Base-by-base conservation (phyloP, 2,329 filamentous ascomycete species). In the Aspergillus fructus region DNA sequence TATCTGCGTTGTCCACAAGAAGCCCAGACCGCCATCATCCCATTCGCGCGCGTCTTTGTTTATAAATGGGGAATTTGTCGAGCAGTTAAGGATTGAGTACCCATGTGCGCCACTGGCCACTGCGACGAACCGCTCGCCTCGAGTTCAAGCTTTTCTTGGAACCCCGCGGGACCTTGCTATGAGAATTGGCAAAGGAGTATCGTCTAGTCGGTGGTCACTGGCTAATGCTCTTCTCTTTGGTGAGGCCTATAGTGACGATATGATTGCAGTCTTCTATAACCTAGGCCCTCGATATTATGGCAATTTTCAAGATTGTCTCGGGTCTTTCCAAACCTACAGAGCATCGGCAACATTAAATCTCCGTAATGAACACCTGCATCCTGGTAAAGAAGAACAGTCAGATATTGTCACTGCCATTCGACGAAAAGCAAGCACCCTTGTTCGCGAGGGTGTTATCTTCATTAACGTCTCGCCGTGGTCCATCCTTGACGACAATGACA, bases 241-340 rank as follows among this genome's bases (percentile, higher is more conserved):
- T 57, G 91, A 96, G 58, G 85, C 88, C 0, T 79, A 97, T 37
- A 96, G 91, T 58, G 93, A 97, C 69, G 94, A 99, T 72, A 84
- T 96, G 59, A 81, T 99, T 55, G 89, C 93, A 12, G 94, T 99
- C 0, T 91, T 96, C 67, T 91, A 89, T 70, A 90, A 93, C 49
- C 86, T 99, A 17, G 93, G 94, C 0, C 89, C 92, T 23, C 86
- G 91, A 48, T 99, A 99, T 66, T 88, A 91, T 68, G 94, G 94
- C 15, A 99, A 99, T 70, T 96, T 96, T 66, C 94, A 99, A 74
- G 94, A 99, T 69, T 94, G 91, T 65, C 82, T 99, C 13, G 94
- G 96, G 5, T 93, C 92, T 2, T 96, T 99, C 68, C 92, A 97
- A 70, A 99, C 96, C 0, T 99, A 99, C 70, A 87, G 90, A 66